Evolutionary conservation across 2,329 filamentous ascomycete genomes (phyloP), one percentile per base, ranked within the genome.

Genomic region (Neofusicoccum parvum): DNA sequence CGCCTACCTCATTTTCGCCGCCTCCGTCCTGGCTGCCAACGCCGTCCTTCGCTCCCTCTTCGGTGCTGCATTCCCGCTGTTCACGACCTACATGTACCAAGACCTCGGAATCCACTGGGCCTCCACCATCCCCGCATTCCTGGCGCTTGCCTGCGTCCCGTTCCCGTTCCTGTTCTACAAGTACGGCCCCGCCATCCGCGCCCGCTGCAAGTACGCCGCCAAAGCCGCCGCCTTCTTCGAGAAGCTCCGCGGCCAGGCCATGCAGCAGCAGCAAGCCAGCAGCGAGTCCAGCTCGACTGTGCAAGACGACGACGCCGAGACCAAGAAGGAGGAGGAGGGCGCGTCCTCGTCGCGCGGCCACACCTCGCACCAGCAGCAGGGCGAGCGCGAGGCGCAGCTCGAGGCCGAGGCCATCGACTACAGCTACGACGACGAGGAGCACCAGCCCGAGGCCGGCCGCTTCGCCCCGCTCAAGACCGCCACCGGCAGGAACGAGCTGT

Each of bases 161-260:
- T 66, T 69, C 50, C 89, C 90, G 0, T 87, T 89, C 73, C 72
- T 92, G 9, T 90, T 92, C 74, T 89, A 89, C 78, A 85, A 82
- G 69, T 90, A 90, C 73, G 90, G 89, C 39, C 76, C 73, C 3
- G 23, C 66, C 45, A 88, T 92, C 69, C 82, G 89, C 14, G 78
- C 81, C 72, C 83, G 80, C 70, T 90, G 88, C 81, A 86, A 87
- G 78, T 91, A 83, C 70, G 85, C 88, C 5, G 82, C 84, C 17
- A 83, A 90, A 73, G 87, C 88, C 4, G 86, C 86, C 37, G 79
- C 79, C n/a, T 82, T 88, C 54, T 77, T 88, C 72, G 73, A 71
- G 41, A 75, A 75, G 62, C 68, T 65, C 43, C 56, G 48, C 46
- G 54, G 54, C 45, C 37, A 64, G 15, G 49, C 48, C 6, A 12